Base-by-base conservation (phyloP, 306 rosid genomes). In the Vachellia pachyceras region DNA sequence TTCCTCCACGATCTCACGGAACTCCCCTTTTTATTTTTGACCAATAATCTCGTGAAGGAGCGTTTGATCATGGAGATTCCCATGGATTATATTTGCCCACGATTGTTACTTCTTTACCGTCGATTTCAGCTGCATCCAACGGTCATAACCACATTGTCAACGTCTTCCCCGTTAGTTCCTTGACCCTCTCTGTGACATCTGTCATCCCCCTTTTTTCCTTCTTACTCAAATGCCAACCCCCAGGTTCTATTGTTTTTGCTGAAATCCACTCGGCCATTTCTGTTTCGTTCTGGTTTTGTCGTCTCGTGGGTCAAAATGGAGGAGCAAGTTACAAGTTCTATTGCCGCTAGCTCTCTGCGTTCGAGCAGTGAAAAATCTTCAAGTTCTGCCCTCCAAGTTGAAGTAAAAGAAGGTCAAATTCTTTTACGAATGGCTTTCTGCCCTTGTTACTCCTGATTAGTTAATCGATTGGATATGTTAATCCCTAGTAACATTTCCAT, bases 301-400 rank as follows among this genome's bases (percentile, higher is more conserved):
- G 33, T 60, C 76, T 76, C 81, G 76, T 29, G 71, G 15, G 15
- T 78, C 80, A 66, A 54, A 82, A 91, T 89, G 89, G 88, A 82
- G 69, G 95, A 88, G 33, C 91, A 76, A 52, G 84, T 87, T 22
- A 77, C 91, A 61, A 86, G 89, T 82, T 83, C 92, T 8, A 45
- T 88, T 36, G 92, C 94, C 0, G 92, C 92, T 13, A 81, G 85
- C 82, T 89, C 91, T 73, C 68, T 86, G 70, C 95, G 91, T 50
- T 89, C 95, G 1, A 91, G 95, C 84, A 91, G 95, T 20, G 95
- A 91, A 73, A 81, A 85, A 81, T 89, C 95, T 44, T 91, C 91
- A 3, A 89, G 90, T 88, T 89, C 91, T 10, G 95, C 93, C 22
- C 86, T 91, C 18, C 91, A 83, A 1, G 79, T 79, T 60, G 90